Percentiles rank a stretch among this genome's conserved stretches.
Conservation (phyloP, 768 basidiomycete species). For the Naganishia randhawae region DNA sequence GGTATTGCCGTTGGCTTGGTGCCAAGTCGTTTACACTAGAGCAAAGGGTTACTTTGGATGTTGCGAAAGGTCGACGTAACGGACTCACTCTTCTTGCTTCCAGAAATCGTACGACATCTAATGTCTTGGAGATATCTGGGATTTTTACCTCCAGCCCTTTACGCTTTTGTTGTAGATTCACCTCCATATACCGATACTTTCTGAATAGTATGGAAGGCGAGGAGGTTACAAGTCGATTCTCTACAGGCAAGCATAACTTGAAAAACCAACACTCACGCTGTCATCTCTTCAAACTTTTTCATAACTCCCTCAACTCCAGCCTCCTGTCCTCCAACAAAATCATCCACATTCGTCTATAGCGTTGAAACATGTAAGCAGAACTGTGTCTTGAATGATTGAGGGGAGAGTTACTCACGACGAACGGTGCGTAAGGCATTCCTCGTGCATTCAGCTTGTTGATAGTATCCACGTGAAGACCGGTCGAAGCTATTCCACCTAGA, state of each 20-base stretch:
- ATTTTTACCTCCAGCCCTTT: conserved; percentile 85
- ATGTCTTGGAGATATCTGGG: conserved; percentile 88
- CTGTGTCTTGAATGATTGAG: not conserved
- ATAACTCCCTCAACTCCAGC: conserved; percentile 73
- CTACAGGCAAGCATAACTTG: conserved; percentile 10
- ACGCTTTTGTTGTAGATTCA: conserved; percentile 71
- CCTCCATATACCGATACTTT: conserved; percentile 98
- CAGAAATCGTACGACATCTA: conserved; percentile 80
- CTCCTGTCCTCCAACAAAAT: conserved; percentile 74
- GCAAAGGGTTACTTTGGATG: not conserved
- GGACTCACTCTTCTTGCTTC: conserved; percentile 65
- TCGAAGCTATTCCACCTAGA: conserved; percentile 25
- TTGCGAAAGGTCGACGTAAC: not conserved
- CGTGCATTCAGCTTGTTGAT: conserved; percentile 66
- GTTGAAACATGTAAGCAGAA: not conserved
- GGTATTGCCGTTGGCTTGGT: conserved; percentile 27
- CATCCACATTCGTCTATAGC: conserved; percentile 74
- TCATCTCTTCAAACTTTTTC: conserved; percentile 80
- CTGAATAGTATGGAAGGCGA: conserved; percentile 53
- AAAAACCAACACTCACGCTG: conserved; percentile 65
- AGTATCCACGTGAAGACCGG: conserved; percentile 27
- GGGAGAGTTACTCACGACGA: conserved; percentile 64
- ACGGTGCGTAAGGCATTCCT: conserved; percentile 92
- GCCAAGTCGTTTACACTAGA: conserved; percentile 28
- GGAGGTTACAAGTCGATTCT: not conserved